phyloP scores from a whole-genome alignment of 1,139 yeast genomes.

The Candida buenavistaensis region DNA sequence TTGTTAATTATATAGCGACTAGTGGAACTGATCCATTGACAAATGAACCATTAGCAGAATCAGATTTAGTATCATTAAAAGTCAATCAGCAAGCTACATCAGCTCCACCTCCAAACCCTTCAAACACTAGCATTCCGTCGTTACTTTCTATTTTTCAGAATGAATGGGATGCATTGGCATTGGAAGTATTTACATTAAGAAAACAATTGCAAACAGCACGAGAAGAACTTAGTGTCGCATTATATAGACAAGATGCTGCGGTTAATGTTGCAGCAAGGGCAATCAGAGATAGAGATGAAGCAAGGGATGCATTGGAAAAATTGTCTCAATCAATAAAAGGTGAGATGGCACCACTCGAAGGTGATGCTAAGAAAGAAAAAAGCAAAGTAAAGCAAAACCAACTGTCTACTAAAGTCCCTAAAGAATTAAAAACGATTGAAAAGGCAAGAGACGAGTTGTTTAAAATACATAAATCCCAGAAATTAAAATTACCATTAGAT shows the following conservation, averaged over 20 bases:
- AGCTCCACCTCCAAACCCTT: slow-evolving; percentile 48
- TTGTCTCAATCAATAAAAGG: slow-evolving; percentile 27
- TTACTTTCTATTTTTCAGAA: slow-evolving; percentile 73
- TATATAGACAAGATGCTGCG: slow-evolving; percentile 90
- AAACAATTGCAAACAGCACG: slow-evolving; percentile 68
- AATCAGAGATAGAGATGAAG: slow-evolving; percentile 73
- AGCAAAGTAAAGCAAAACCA: slow-evolving; percentile 2
- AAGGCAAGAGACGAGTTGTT: slow-evolving; percentile 40
- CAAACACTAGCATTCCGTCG: slow-evolving; percentile 72
- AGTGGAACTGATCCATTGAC: slow-evolving; percentile 77
- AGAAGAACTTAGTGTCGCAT: slow-evolving; percentile 72
- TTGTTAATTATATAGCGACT: slow-evolving; percentile 62
- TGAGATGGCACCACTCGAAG: slow-evolving; percentile 2
- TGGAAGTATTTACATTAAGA: slow-evolving; percentile 76
- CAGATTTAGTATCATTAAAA: slow-evolving; percentile 58
- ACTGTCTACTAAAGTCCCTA: too few relatives aligned
- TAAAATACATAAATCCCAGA: slow-evolving; percentile 42
- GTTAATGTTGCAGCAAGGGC: slow-evolving; percentile 79
- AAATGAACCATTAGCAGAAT: slow-evolving; percentile 55
- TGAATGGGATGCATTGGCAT: slow-evolving; percentile 87
- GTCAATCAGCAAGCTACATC: slow-evolving; percentile 16
- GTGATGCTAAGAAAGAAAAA: slow-evolving; percentile 4
- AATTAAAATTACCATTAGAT: slow-evolving; percentile 30
- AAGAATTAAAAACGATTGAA: slow-evolving; percentile 25
- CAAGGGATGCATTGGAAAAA: slow-evolving; percentile 56